A percentile compares a stretch with the other conserved stretches of the same genome.
Evolutionary conservation across 2,329 filamentous ascomycete species (phyloP).

Genomic region (Colletotrichum eremochloae): DNA sequence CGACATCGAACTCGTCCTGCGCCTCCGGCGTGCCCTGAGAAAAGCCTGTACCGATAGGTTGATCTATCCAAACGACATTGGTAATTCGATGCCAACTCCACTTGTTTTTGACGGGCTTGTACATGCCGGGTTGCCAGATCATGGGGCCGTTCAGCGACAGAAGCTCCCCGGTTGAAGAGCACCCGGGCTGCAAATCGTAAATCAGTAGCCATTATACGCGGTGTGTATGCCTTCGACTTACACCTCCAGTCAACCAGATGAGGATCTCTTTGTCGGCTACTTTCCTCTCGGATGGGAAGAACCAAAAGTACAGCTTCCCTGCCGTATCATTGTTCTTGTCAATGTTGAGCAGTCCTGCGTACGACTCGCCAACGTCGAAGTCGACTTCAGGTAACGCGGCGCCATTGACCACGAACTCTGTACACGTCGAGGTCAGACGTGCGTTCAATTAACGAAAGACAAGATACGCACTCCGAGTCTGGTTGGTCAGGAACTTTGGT

Average conservation of each 20-base stretch:
- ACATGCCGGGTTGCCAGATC: conserved; percentile 78
- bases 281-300: conserved; percentile 70
- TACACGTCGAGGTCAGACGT: conserved; percentile 1
- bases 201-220: not conserved
- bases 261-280: conserved; percentile 68
- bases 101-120: conserved; percentile 72
- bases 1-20: conserved; percentile 75
- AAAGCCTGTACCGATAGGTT: conserved; percentile 77
- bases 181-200: conserved; percentile 60
- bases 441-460: accelerated
- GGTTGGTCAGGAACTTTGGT: conserved; percentile 48
- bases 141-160: conserved; percentile 85
- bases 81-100: conserved; percentile 83
- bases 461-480: conserved; percentile 26
- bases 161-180: conserved; percentile 74
- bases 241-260: conserved; percentile 72
- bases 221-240: conserved; percentile 46
- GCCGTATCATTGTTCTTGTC: conserved; percentile 55
- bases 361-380: conserved; percentile 77
- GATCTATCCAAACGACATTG: conserved; percentile 83
- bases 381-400: conserved; percentile 74
- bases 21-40: conserved; percentile 74
- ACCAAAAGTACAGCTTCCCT: conserved; percentile 76
- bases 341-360: conserved; percentile 73
- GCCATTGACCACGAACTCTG: conserved; percentile 75